Percentiles rank a stretch among this genome's conserved stretches.
Evolutionary conservation across 2,329 filamentous ascomycete species (phyloP).

Genomic region (Colletotrichum cereale): DNA sequence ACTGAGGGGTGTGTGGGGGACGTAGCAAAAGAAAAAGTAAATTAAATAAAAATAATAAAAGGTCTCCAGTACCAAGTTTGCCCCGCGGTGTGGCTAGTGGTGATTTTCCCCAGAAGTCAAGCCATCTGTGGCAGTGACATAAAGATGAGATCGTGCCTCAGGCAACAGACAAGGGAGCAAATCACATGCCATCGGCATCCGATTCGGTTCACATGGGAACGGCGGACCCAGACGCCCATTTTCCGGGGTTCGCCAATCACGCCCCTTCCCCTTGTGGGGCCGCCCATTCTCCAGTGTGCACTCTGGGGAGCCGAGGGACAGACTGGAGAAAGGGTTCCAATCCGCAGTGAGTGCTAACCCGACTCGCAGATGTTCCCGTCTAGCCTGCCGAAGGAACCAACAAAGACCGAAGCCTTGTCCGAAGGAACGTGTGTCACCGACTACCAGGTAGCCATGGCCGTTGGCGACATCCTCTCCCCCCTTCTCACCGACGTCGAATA

Average conservation of each 20-base stretch:
- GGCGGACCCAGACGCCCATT: constrained; percentile 20
- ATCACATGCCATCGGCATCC: constrained; percentile 38
- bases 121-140: background rate
- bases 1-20: background rate
- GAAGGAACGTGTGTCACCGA: constrained; percentile 26
- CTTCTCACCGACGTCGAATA: constrained; percentile 12
- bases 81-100: constrained; percentile 40
- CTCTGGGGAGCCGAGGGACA: constrained; percentile 39
- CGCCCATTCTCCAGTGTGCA: constrained; percentile 19
- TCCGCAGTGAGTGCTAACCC: background rate
- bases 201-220: constrained; percentile 40
- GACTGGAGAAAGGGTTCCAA: background rate
- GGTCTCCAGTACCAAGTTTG: constrained; percentile 11
- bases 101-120: accelerated
- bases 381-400: constrained; percentile 7
- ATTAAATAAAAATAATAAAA: constrained; percentile 5
- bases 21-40: background rate
- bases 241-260: constrained; percentile 40
- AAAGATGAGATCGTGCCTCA: background rate
- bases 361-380: background rate
- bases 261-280: background rate
- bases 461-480: constrained; percentile 17
- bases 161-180: background rate
- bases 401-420: constrained; percentile 27
- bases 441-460: constrained; percentile 8